These are phyloP conservation scores for Clonostachys sp. DNA, from an alignment of 2,329 filamentous ascomycete genomes.

Conservation along the genomic window DNA sequence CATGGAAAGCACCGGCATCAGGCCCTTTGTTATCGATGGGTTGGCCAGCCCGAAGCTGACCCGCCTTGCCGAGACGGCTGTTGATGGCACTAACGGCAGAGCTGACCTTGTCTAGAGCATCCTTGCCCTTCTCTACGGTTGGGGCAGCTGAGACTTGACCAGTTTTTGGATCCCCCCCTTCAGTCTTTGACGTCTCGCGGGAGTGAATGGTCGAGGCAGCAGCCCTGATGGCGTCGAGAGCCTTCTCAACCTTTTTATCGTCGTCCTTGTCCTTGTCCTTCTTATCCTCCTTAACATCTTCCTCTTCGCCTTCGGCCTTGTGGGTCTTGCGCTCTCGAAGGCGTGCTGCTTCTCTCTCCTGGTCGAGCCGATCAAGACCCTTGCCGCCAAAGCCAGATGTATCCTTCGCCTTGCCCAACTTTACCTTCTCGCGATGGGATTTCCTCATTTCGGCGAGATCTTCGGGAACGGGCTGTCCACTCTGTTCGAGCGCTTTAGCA, in stretches of 20 bases:
- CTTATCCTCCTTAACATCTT: slow-evolving; percentile 73
- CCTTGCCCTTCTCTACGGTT: slow-evolving; percentile 50
- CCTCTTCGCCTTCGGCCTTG: slow-evolving; percentile 80
- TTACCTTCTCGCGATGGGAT: slow-evolving; percentile 83
- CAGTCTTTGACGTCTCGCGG: slow-evolving; percentile 43
- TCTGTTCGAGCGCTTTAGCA: slow-evolving; percentile 87
- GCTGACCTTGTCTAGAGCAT: slow-evolving; percentile 78
- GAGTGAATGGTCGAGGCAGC: slow-evolving; percentile 54
- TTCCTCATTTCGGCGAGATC: slow-evolving; percentile 60
- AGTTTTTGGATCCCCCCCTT: slow-evolving; percentile 25
- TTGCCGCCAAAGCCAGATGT: slow-evolving; percentile 91
- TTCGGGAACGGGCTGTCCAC: slow-evolving; percentile 77
- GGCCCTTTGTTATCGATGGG: slow-evolving; percentile 98
- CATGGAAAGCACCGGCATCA: slow-evolving; percentile 93
- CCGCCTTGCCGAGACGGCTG: slow-evolving; percentile 81
- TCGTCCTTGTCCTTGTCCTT: slow-evolving; percentile 68
- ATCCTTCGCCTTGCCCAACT: slow-evolving; percentile 85
- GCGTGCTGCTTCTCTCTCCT: slow-evolving; percentile 83
- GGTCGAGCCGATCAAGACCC: slow-evolving; percentile 85
- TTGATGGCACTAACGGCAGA: slow-evolving; percentile 92
- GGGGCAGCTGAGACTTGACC: slow-evolving; percentile 47
- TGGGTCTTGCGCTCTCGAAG: slow-evolving; percentile 84
- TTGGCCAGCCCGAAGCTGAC: slow-evolving; percentile 84
- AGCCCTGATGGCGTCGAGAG: slow-evolving; percentile 59
- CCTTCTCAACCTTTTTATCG: slow-evolving; percentile 65